phyloP scores from a whole-genome alignment of 108 stramenopile genomes.

The Pseudonitzschia delicatissima region DNA sequence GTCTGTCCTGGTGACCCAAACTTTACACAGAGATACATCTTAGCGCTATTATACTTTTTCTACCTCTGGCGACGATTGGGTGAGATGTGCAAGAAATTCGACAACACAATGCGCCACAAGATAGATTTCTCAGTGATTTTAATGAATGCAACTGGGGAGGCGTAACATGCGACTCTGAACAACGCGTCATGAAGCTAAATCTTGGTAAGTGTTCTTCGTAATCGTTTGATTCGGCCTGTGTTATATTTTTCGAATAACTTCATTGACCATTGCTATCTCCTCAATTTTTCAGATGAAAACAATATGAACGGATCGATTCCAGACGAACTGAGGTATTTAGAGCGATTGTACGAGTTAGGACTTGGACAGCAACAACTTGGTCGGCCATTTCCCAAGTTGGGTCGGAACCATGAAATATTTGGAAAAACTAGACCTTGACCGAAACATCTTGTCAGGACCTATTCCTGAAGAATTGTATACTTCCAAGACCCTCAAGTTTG shows the following conservation, averaged over 20 bases:
- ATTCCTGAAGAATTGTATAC: constrained; percentile 37
- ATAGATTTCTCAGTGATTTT: constrained; percentile 28
- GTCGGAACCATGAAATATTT: constrained; percentile 21
- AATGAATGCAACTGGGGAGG: constrained; percentile 46
- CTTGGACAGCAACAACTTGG: constrained; percentile 27
- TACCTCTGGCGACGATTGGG: constrained; percentile 45
- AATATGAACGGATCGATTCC: constrained; percentile 29
- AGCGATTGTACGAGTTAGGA: constrained; percentile 24
- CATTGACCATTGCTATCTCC: neutral
- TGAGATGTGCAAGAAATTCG: constrained; percentile 15
- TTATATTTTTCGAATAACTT: neutral
- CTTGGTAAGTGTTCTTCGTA: constrained; percentile 25
- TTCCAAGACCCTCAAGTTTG: constrained; percentile 21
- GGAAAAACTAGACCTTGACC: constrained; percentile 42
- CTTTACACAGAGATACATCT: constrained; percentile 38
- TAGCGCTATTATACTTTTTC: constrained; percentile 41
- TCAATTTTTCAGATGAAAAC: constrained; percentile 20
- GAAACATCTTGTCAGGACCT: constrained; percentile 37
- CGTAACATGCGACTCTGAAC: constrained; percentile 25
- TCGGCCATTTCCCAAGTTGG: constrained; percentile 28
- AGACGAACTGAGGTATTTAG: constrained; percentile 11
- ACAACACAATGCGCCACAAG: constrained; percentile 8
- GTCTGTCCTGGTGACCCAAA: constrained; percentile 47
- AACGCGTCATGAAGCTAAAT: constrained; percentile 24
- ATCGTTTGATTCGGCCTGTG: neutral